These are phyloP conservation scores for Bombardia bombarda DNA, from an alignment of 495 filamentous ascomycete genomes.

Conservation along the genomic window DNA sequence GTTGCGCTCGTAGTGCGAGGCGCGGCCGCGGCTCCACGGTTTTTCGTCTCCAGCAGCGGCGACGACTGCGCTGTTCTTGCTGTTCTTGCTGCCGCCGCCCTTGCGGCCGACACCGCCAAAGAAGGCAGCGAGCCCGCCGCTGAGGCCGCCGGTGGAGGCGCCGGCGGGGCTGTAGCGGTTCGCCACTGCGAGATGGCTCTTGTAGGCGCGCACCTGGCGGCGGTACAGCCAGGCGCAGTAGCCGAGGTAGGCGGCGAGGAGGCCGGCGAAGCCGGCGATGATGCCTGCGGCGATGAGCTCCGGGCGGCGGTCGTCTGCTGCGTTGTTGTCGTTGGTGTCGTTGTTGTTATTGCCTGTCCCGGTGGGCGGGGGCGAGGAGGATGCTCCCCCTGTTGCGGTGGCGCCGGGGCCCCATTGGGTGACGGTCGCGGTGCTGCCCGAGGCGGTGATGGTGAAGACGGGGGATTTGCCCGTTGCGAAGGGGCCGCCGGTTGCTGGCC, in stretches of 20 bases:
- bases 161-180: conserved; percentile 26
- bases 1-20: conserved; percentile 1
- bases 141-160: conserved; percentile 2
- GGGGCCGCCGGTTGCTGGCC: conserved; percentile 55
- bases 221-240: conserved; percentile 68
- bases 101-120: conserved; percentile 12
- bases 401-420: conserved; percentile 26
- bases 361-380: neutral
- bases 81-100: conserved; percentile 14
- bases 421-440: conserved; percentile 50
- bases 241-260: conserved; percentile 55
- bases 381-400: conserved; percentile 19
- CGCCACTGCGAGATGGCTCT: conserved; percentile 53
- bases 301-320: conserved; percentile 33
- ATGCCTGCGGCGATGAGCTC: conserved; percentile 57
- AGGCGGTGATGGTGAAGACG: conserved; percentile 55
- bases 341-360: neutral
- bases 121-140: conserved; percentile 11
- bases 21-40: conserved; percentile 6
- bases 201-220: conserved; percentile 53
- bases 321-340: conserved; percentile 1
- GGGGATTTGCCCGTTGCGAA: conserved; percentile 58
- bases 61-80: conserved; percentile 10
- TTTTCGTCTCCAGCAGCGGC: conserved; percentile 7
- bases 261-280: conserved; percentile 50